Percentiles rank a stretch among this genome's conserved stretches.
Conservation (phyloP, 23 red algal species). For the Porphyridium purpureum region DNA sequence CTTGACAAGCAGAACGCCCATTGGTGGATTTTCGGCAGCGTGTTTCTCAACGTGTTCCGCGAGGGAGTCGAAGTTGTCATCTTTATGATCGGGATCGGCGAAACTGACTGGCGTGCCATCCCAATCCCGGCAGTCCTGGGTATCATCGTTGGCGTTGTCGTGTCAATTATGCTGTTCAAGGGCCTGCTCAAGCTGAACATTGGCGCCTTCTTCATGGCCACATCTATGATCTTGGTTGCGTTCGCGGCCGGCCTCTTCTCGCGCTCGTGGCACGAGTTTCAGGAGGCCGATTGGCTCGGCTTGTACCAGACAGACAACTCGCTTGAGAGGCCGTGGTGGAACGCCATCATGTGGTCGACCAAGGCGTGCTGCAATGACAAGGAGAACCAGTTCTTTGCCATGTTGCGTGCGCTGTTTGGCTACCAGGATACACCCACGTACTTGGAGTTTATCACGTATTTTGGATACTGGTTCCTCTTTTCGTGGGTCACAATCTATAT, state of each 20-base stretch:
- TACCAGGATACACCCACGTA: constrained; percentile 68
- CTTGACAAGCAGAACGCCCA: constrained; percentile 20
- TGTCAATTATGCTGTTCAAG: constrained; percentile 29
- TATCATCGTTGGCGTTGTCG: constrained; percentile 27
- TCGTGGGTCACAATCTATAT: constrained; percentile 14
- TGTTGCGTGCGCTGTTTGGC: constrained; percentile 69
- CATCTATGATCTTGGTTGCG: constrained; percentile 41
- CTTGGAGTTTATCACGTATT: constrained; percentile 39
- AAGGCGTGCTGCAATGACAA: constrained; percentile 52
- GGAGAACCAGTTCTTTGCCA: constrained; percentile 58
- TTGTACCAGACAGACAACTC: constrained; percentile 4
- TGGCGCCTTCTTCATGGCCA: constrained; percentile 41
- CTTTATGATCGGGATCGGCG: constrained; percentile 41
- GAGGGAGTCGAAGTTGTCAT: constrained; percentile 76
- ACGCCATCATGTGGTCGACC: constrained; percentile 47
- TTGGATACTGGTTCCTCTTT: constrained; percentile 56
- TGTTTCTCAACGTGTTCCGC: constrained; percentile 52
- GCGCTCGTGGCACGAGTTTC: constrained; percentile 50
- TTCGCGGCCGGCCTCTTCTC: constrained; percentile 67
- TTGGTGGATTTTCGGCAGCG: constrained; percentile 39
- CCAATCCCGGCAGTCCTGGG: constrained; percentile 43
- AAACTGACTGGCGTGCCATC: constrained; percentile 39
- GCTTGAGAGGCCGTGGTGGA: constrained; percentile 50
- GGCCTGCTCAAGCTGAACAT: constrained; percentile 53
- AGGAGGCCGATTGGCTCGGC: constrained; percentile 55